phyloP scores from a whole-genome alignment of 371 early-diverging fungal species.

The Actinomortierella ambigua region DNA sequence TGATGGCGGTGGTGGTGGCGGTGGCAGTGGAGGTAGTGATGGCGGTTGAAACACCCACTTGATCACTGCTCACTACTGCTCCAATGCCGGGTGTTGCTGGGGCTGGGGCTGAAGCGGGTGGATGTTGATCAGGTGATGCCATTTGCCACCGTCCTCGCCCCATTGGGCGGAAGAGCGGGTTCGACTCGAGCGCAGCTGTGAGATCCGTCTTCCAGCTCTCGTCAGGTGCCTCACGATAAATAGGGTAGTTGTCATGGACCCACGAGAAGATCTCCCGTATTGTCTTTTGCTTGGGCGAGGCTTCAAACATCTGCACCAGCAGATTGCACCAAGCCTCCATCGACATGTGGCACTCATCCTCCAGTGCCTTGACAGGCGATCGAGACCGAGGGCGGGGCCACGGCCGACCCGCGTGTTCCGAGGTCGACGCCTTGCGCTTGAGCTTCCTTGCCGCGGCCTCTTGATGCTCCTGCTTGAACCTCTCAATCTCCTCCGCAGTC shows the following conservation, averaged over 20 bases:
- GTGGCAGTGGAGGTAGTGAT: too few relatives aligned
- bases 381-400: slow-evolving; percentile 15
- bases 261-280: slow-evolving; percentile 47
- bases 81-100: too few relatives aligned
- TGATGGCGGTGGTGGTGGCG: slow-evolving; percentile 9
- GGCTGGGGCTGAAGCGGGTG: too few relatives aligned
- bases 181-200: slow-evolving; percentile 44
- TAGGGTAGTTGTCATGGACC: slow-evolving; percentile 47
- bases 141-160: slow-evolving; percentile 49
- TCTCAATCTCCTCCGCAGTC: slow-evolving; percentile 40
- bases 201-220: slow-evolving; percentile 44
- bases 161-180: slow-evolving; percentile 44
- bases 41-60: too few relatives aligned
- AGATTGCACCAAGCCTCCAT: slow-evolving; percentile 48
- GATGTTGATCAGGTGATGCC: slow-evolving; percentile 8
- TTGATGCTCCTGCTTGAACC: slow-evolving; percentile 44
- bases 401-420: slow-evolving; percentile 29
- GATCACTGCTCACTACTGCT: too few relatives aligned
- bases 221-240: slow-evolving; percentile 45
- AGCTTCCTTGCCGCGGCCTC: slow-evolving; percentile 29
- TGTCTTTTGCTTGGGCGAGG: slow-evolving; percentile 48
- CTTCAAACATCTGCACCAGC: slow-evolving; percentile 47
- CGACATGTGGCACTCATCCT: slow-evolving; percentile 47
- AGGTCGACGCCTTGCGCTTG: slow-evolving; percentile 37
- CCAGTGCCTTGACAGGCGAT: slow-evolving; percentile 32